Percentiles rank a stretch among this genome's conserved stretches.
These are phyloP conservation scores for Sporobolomyces phaffii DNA, from an alignment of 768 basidiomycete genomes.

Conservation along the genomic window DNA sequence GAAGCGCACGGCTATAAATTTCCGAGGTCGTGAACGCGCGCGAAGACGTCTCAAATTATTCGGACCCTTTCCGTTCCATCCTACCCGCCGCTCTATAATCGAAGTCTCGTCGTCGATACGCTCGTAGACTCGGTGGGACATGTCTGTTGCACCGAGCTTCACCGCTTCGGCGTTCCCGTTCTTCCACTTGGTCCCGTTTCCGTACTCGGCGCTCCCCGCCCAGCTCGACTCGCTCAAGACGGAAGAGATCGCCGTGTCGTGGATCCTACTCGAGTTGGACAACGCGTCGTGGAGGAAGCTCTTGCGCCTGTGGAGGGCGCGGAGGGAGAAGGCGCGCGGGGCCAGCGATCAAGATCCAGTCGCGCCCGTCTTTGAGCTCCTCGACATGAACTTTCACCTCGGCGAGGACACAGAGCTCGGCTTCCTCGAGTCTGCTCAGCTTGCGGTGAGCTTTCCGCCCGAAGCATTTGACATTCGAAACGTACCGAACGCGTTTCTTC, in stretches of 20 bases:
- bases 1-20: no score
- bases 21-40: no score
- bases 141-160: neutral
- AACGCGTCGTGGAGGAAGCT: neutral
- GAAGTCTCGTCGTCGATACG: no score
- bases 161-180: neutral
- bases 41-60: no score
- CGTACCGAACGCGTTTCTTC: no score
- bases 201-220: neutral
- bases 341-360: neutral
- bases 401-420: neutral
- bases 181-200: neutral
- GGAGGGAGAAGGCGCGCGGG: neutral
- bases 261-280: neutral
- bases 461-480: no score
- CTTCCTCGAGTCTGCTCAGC: neutral
- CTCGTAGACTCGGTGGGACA: no score
- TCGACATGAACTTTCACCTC: neutral
- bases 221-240: neutral
- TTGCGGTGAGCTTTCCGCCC: neutral
- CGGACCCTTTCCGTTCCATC: no score
- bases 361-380: neutral
- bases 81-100: no score
- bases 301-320: constrained; percentile 1
- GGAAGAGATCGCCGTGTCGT: neutral